phyloP scores from a whole-genome alignment of 371 early-diverging fungal genomes.

The Entomophthora muscae region DNA sequence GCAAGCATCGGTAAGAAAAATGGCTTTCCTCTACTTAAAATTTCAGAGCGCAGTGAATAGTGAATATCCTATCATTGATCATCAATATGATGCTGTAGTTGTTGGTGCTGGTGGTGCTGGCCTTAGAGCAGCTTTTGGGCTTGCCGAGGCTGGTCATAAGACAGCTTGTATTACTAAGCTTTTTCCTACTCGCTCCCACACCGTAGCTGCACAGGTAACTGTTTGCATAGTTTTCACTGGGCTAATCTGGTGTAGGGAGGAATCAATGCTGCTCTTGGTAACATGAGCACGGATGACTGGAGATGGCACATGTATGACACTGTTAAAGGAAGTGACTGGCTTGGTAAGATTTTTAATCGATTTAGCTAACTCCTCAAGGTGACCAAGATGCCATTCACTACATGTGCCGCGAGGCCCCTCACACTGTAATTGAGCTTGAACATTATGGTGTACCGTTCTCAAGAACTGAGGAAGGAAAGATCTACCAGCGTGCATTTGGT shows the following conservation, averaged over 20 bases:
- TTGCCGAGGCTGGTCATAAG: slow-evolving; percentile 92
- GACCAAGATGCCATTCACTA: slow-evolving; percentile 99
- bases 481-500: slow-evolving; percentile 97
- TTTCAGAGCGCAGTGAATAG: neutral
- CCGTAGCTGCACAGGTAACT: slow-evolving; percentile 85
- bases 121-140: slow-evolving; percentile 94
- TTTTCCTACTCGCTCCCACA: slow-evolving; percentile 97
- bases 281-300: slow-evolving; percentile 98
- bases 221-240: no score
- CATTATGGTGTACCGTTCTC: slow-evolving; percentile 97
- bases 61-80: slow-evolving; percentile 90
- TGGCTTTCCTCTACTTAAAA: neutral
- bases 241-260: no score
- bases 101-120: slow-evolving; percentile 98
- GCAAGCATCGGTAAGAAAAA: slow-evolving; percentile 31
- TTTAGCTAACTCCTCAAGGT: slow-evolving; percentile 16
- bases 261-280: slow-evolving; percentile 96
- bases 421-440: slow-evolving; percentile 91
- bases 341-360: slow-evolving; percentile 24
- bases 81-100: slow-evolving; percentile 93
- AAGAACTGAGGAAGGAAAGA: slow-evolving; percentile 88
- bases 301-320: slow-evolving; percentile 99
- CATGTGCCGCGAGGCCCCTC: slow-evolving; percentile 96
- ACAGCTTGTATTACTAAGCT: slow-evolving; percentile 97
- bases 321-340: slow-evolving; percentile 96